phyloP scores from a whole-genome alignment of 139 green algal genomes.

The Micractinium sp. region DNA sequence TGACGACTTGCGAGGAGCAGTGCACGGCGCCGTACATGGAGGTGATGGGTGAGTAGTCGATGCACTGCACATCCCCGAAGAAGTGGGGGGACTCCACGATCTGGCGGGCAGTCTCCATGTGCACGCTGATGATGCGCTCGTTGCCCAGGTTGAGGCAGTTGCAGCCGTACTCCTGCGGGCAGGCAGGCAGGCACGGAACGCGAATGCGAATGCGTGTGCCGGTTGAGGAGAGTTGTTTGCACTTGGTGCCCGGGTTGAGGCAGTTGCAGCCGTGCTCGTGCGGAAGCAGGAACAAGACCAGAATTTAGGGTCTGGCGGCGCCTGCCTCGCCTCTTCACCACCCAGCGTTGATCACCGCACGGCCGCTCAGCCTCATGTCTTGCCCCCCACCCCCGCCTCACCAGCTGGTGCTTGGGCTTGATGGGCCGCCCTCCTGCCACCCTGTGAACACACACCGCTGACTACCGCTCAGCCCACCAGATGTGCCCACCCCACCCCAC shows the following conservation, averaged over 20 bases:
- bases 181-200: background rate
- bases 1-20: slow-evolving; percentile 91
- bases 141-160: slow-evolving; percentile 93
- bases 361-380: too few species aligned
- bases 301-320: too few species aligned
- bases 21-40: slow-evolving; percentile 96
- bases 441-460: background rate
- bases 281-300: too few species aligned
- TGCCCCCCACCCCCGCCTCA: too few species aligned
- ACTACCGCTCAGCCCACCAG: background rate
- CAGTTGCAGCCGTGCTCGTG: slow-evolving; percentile 87
- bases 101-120: slow-evolving; percentile 77
- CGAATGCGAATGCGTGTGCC: too few species aligned
- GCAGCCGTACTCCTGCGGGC: slow-evolving; percentile 81
- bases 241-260: slow-evolving; percentile 82
- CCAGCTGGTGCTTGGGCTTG: too few species aligned
- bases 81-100: slow-evolving; percentile 86
- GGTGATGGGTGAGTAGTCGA: slow-evolving; percentile 90
- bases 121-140: slow-evolving; percentile 84
- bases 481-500: background rate
- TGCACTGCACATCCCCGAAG: slow-evolving; percentile 74
- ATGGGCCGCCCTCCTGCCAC: background rate
- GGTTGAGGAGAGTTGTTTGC: slow-evolving; percentile 59
- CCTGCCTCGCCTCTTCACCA: too few species aligned
- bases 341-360: too few species aligned